Evolutionary conservation across 345 rosid genomes (phyloP), one percentile per base, ranked within the genome.

Genomic region (Ricinus communis): DNA sequence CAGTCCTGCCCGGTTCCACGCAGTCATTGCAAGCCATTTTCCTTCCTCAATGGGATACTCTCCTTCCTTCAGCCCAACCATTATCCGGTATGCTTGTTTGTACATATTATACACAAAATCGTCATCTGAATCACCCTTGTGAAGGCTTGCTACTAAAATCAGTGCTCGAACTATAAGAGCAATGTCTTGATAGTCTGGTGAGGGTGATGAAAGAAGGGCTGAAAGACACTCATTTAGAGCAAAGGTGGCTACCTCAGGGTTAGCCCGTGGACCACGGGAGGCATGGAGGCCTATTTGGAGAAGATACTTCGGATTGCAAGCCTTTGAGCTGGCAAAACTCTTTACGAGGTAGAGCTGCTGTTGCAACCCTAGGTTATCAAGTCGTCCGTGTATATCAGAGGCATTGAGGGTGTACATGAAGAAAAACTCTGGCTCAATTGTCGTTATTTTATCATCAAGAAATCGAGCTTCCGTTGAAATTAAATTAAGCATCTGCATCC

Each of bases 11-110:
- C 97, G 81, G 71, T 95, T 95, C 99, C 97, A 95, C 0, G 99
- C 97, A 19, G 97, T 87, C 84, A 82, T 90, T n/a, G 87, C 96
- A 1, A 89, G 93, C 99, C 99, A 95, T 86, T 90, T 95, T 4
- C 93, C 97, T 82, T 92, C 98, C 62, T 90, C 98, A 9, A 61
- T 74, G 0, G 98, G 98, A 77, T 87, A 95, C 79, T 95, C 96
- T 2, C 93, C 96, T 71, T 85, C 96, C 75, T 85, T 86, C 79
- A 95, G 75, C 50, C 99, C 97, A 8, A 92, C 87, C 97, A 90
- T 95, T 79, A 92, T 87, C 50, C 93, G 62, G 74, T 84, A 88
- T 3, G 96, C 97, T 79, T 90, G 90, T 83, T 87, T 92, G 84
- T 95, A 95, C 88, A 92, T 75, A 40, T 61, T 50, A 64, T 79